These are phyloP conservation scores for Chrysophaeum taylorii DNA, from an alignment of 352 stramenopile species.

Conservation along the genomic window DNA sequence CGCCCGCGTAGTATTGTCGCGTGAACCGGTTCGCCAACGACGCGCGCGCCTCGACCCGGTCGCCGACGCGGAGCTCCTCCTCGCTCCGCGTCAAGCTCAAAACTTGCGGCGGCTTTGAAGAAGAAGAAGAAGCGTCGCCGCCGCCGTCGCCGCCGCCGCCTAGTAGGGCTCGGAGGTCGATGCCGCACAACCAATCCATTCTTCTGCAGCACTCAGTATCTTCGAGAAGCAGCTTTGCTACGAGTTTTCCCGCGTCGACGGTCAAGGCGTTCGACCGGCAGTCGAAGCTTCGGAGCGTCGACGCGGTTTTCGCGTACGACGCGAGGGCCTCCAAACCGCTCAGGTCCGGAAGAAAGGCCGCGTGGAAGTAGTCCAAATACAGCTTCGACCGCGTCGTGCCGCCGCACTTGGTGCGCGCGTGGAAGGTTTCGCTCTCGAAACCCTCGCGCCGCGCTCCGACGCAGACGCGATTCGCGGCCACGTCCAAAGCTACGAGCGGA, in stretches of 20 bases:
- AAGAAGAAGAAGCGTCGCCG: no score
- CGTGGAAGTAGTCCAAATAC: slow-evolving; percentile 11
- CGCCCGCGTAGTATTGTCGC: no score
- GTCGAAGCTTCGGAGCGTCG: background rate
- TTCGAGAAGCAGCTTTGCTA: background rate
- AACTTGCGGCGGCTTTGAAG: no score
- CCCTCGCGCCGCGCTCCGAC: background rate
- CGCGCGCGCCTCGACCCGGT: slow-evolving; percentile 1
- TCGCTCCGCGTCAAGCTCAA: no score
- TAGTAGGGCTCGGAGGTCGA: background rate
- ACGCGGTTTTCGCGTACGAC: background rate
- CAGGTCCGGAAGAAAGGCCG: background rate
- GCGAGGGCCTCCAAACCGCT: background rate
- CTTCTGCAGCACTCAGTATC: background rate
- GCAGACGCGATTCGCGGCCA: background rate
- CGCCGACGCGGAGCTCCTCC: background rate
- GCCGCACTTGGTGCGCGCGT: background rate
- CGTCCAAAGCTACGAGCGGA: background rate
- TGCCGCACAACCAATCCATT: background rate
- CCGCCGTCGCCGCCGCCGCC: no score
- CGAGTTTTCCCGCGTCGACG: background rate
- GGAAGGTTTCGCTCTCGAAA: slow-evolving; percentile 7
- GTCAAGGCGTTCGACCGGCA: slow-evolving; percentile 5
- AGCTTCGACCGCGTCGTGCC: background rate
- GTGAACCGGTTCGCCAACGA: no score